These are phyloP conservation scores for Trichoderma atroviride DNA, from an alignment of 2,329 filamentous ascomycete genomes.

Conservation along the genomic window DNA sequence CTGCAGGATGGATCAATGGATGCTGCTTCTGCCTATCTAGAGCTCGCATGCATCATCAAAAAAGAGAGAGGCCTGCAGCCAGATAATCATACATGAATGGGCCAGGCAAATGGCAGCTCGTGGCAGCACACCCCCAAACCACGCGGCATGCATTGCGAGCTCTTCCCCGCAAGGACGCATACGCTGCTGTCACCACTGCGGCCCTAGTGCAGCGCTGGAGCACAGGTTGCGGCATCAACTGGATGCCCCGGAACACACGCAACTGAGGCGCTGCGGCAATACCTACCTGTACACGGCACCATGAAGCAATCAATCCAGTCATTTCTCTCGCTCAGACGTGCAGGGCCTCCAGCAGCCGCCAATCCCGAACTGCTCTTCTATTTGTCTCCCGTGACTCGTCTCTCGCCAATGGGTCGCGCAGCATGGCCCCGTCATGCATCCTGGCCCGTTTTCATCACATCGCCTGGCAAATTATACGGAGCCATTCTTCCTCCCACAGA, in stretches of 20 bases:
- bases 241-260: slow-evolving; percentile 1
- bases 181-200: slow-evolving; percentile 11
- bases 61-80: background rate
- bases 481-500: background rate
- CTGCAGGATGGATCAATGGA: background rate
- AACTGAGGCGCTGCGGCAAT: background rate
- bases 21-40: background rate
- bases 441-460: background rate
- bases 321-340: background rate
- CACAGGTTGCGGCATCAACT: background rate
- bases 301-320: background rate
- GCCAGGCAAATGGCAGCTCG: background rate
- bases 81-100: background rate
- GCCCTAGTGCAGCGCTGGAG: background rate
- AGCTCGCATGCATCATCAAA: background rate
- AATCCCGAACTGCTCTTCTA: slow-evolving; percentile 9
- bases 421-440: slow-evolving; percentile 15
- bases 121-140: slow-evolving; percentile 3
- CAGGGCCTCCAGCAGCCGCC: slow-evolving; percentile 20
- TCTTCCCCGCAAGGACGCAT: slow-evolving; percentile 18
- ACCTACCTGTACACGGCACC: too few relatives aligned
- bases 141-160: background rate
- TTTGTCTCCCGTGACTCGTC: slow-evolving; percentile 14
- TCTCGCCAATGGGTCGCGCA: slow-evolving; percentile 9
- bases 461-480: background rate